phyloP scores from a whole-genome alignment of 768 basidiomycete genomes.

The Mycena chlorophos region DNA sequence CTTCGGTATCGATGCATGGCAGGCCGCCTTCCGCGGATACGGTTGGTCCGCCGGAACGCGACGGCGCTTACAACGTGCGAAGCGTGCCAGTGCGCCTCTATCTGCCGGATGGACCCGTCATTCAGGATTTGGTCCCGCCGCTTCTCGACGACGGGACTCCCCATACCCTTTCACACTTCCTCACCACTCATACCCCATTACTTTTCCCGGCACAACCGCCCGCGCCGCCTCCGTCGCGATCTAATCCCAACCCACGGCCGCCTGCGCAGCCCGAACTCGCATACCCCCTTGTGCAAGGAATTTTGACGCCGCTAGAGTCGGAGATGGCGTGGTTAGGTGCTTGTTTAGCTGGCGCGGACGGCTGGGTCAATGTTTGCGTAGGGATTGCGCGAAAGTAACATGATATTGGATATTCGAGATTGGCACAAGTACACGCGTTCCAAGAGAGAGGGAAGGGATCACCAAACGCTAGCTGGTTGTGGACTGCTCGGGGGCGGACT shows the following conservation, averaged over 20 bases:
- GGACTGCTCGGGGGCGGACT: slow-evolving; percentile 21
- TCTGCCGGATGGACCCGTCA: slow-evolving; percentile 84
- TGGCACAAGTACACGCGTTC: neutral
- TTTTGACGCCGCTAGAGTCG: slow-evolving; percentile 76
- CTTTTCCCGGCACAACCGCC: slow-evolving; percentile 65
- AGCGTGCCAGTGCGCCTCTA: slow-evolving; percentile 89
- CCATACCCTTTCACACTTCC: slow-evolving; percentile 66
- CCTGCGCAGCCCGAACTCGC: slow-evolving; percentile 55
- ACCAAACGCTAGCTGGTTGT: slow-evolving; percentile 20
- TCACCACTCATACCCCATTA: slow-evolving; percentile 75
- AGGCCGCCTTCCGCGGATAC: slow-evolving; percentile 69
- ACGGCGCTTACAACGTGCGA: slow-evolving; percentile 84
- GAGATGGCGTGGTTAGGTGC: slow-evolving; percentile 96
- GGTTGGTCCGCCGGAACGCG: slow-evolving; percentile 56
- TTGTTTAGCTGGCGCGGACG: slow-evolving; percentile 89
- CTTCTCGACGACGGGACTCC: slow-evolving; percentile 70
- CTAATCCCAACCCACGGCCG: slow-evolving; percentile 38
- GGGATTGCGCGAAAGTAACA: slow-evolving; percentile 45
- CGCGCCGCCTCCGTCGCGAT: slow-evolving; percentile 43
- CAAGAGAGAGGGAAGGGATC: neutral
- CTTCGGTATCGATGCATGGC: slow-evolving; percentile 60
- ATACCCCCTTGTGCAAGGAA: slow-evolving; percentile 82
- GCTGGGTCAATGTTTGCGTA: slow-evolving; percentile 90
- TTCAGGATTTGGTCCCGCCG: slow-evolving; percentile 89
- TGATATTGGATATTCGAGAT: neutral